Conservation (phyloP, 2,329 filamentous ascomycete genomes). For the Pseudogymnoascus sp. region DNA sequence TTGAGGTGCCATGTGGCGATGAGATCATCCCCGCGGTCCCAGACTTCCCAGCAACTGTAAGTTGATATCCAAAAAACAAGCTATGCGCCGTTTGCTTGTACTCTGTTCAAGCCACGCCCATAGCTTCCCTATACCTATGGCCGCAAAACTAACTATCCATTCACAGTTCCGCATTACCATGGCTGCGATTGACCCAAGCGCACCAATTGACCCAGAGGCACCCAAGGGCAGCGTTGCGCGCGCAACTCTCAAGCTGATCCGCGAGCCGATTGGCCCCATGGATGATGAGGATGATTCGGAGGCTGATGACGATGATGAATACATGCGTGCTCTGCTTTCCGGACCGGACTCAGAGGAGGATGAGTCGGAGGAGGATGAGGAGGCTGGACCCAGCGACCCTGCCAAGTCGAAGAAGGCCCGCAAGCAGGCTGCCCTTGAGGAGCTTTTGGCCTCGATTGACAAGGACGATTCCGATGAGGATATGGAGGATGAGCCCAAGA, state of each 20-base stretch:
- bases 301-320: slow-evolving; percentile 60
- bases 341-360: slow-evolving; percentile 41
- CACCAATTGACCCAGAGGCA: slow-evolving; percentile 59
- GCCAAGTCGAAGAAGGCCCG: slow-evolving; percentile 82
- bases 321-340: slow-evolving; percentile 49
- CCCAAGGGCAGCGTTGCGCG: slow-evolving; percentile 60
- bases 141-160: slow-evolving; percentile 10
- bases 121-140: neutral
- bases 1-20: slow-evolving; percentile 81
- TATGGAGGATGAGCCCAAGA: slow-evolving; percentile 63
- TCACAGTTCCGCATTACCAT: slow-evolving; percentile 90
- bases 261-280: slow-evolving; percentile 52
- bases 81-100: neutral
- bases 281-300: slow-evolving; percentile 47
- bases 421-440: slow-evolving; percentile 68
- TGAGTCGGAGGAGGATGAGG: slow-evolving; percentile 55
- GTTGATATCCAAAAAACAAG: slow-evolving; percentile 30
- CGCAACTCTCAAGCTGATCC: slow-evolving; percentile 86
- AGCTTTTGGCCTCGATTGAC: slow-evolving; percentile 64
- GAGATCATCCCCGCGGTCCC: slow-evolving; percentile 71
- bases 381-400: slow-evolving; percentile 82
- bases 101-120: neutral
- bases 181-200: slow-evolving; percentile 92
- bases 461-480: slow-evolving; percentile 56
- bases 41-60: slow-evolving; percentile 77